Evolutionary conservation across 306 rosid genomes (phyloP).

Genomic region (Sicyos edulis): DNA sequence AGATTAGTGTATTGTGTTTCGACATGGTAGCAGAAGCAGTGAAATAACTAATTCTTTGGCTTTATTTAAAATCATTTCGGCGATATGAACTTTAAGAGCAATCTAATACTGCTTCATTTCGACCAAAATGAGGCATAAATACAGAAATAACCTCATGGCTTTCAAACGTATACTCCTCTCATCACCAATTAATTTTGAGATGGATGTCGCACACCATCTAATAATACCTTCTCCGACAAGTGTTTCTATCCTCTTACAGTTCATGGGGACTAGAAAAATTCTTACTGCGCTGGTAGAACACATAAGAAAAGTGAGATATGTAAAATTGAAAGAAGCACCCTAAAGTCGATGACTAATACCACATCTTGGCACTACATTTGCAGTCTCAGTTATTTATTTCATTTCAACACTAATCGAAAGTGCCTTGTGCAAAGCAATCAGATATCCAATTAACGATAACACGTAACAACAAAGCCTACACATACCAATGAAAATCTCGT

Average conservation of each 20-base stretch:
- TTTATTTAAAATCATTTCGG: not conserved
- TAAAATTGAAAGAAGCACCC: slow-evolving; percentile 1
- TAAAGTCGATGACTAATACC: no score
- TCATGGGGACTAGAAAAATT: not conserved
- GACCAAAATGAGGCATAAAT: not conserved
- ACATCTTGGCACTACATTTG: not conserved
- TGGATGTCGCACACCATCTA: no score
- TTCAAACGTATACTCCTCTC: no score
- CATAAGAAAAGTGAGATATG: not conserved
- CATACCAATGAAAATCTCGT: not conserved
- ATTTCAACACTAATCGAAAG: not conserved
- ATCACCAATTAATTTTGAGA: no score
- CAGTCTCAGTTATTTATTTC: not conserved
- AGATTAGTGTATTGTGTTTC: not conserved
- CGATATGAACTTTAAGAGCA: not conserved
- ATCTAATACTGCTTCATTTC: not conserved
- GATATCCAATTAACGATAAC: slow-evolving; percentile 4
- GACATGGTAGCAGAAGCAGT: not conserved
- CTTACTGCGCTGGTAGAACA: not conserved
- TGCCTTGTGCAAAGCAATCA: not conserved
- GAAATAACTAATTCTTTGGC: not conserved
- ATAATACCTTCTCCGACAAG: not conserved
- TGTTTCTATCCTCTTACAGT: not conserved
- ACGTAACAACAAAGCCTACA: not conserved
- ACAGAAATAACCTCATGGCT: slow-evolving; percentile 3